Evolutionary conservation across 129 eudicot genomes (phyloP).

Genomic region (Helianthus tuberosus): DNA sequence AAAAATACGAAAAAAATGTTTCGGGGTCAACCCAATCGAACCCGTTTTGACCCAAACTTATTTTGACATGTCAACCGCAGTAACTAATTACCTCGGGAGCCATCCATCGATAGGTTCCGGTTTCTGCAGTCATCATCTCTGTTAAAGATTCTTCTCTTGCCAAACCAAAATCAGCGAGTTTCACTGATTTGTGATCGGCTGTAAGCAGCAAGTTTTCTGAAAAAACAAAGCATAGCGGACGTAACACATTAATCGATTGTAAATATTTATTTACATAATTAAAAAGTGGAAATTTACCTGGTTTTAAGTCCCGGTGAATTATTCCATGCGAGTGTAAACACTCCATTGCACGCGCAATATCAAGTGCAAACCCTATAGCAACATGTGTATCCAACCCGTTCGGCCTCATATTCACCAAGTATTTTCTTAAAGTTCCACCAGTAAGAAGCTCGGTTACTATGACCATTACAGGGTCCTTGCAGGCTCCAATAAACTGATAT

Average conservation of each 20-base stretch:
- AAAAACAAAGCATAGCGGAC: constrained; percentile 9
- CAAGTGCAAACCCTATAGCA: constrained; percentile 85
- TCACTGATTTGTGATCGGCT: constrained; percentile 63
- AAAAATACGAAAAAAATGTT: neutral
- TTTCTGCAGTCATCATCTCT: constrained; percentile 93
- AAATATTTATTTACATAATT: neutral
- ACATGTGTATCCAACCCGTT: constrained; percentile 64
- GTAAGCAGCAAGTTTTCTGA: constrained; percentile 78
- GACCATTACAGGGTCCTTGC: constrained; percentile 86
- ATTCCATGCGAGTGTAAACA: constrained; percentile 90
- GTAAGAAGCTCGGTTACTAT: constrained; percentile 82
- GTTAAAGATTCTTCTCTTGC: constrained; percentile 88
- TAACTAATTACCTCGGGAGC: constrained; percentile 69
- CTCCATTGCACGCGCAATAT: constrained; percentile 97
- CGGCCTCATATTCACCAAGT: constrained; percentile 71
- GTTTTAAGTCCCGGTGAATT: constrained; percentile 92
- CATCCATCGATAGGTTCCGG: constrained; percentile 92
- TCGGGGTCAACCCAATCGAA: neutral
- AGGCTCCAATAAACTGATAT: constrained; percentile 85
- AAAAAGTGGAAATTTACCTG: constrained; percentile 46
- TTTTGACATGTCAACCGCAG: neutral
- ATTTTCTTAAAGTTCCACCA: constrained; percentile 83
- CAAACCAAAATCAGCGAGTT: constrained; percentile 86
- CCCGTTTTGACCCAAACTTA: neutral
- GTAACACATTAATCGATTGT: constrained; percentile 2